Conservation (phyloP, 495 filamentous ascomycete genomes). For the Xylaria acuta region DNA sequence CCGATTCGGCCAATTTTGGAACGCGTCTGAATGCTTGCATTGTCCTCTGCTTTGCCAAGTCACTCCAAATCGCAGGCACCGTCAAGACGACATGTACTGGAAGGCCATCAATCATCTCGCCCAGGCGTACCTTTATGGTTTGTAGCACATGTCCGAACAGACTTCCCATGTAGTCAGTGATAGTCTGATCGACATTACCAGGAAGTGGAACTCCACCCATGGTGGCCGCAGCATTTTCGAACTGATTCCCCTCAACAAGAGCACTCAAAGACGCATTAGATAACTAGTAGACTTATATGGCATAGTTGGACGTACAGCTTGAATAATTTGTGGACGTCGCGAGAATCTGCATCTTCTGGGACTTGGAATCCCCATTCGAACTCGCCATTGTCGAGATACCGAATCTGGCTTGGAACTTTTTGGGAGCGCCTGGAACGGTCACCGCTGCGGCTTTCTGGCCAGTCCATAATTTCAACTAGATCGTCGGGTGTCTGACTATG, state of each 20-base stretch:
- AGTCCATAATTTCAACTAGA: background rate
- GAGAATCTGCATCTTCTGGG: slow-evolving; percentile 30
- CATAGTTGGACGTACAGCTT: background rate
- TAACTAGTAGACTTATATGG: background rate
- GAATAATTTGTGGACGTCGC: background rate
- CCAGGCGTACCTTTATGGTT: slow-evolving; percentile 47
- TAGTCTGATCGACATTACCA: slow-evolving; percentile 39
- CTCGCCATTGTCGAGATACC: slow-evolving; percentile 3
- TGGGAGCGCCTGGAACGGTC: accelerated
- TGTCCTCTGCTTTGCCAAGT: slow-evolving; percentile 56
- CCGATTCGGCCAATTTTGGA: slow-evolving; percentile 49
- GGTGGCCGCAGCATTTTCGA: background rate
- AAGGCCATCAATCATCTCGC: slow-evolving; percentile 33
- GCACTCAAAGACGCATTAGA: background rate
- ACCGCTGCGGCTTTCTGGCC: background rate
- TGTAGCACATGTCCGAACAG: slow-evolving; percentile 52
- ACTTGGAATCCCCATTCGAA: slow-evolving; percentile 1
- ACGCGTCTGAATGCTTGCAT: slow-evolving; percentile 53
- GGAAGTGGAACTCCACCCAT: background rate
- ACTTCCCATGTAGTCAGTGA: slow-evolving; percentile 52
- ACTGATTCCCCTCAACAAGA: background rate
- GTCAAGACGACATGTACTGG: slow-evolving; percentile 55
- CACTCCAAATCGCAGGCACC: slow-evolving; percentile 63
- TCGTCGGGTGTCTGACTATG: background rate
- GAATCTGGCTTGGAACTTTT: background rate